Percentiles rank a stretch among this genome's conserved stretches.
Evolutionary conservation across 495 filamentous ascomycete genomes (phyloP).

Genomic region (Aspergillus ellipticus): DNA sequence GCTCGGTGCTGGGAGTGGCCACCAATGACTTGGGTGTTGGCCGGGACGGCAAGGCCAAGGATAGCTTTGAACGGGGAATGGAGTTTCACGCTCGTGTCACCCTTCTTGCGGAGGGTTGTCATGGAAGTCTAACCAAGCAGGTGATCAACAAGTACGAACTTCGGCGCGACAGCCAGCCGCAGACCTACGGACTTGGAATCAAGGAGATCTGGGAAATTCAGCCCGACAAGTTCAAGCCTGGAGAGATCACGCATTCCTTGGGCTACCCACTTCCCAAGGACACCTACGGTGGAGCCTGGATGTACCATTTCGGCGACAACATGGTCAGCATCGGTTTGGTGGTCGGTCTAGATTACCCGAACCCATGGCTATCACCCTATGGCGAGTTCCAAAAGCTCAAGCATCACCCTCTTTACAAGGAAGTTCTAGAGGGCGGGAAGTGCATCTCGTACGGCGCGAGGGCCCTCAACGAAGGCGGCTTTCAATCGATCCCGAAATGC

Average conservation of each 20-base stretch:
- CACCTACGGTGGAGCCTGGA: slow-evolving; percentile 94
- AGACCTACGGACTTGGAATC: slow-evolving; percentile 91
- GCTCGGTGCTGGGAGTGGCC: slow-evolving; percentile 88
- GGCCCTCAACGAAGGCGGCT: slow-evolving; percentile 92
- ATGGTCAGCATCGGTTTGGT: slow-evolving; percentile 92
- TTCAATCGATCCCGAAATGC: slow-evolving; percentile 95
- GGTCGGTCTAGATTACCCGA: slow-evolving; percentile 91
- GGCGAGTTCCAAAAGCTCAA: slow-evolving; percentile 98
- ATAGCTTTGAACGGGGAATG: slow-evolving; percentile 95
- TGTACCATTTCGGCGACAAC: slow-evolving; percentile 99
- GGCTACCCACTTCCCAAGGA: slow-evolving; percentile 85
- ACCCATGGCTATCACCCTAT: slow-evolving; percentile 95
- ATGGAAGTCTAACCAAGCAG: slow-evolving; percentile 94
- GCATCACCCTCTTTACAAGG: slow-evolving; percentile 84
- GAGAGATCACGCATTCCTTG: slow-evolving; percentile 85
- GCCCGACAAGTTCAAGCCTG: slow-evolving; percentile 86
- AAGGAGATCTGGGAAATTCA: slow-evolving; percentile 98
- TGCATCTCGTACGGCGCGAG: slow-evolving; percentile 96
- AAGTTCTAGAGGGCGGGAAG: slow-evolving; percentile 85
- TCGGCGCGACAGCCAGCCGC: slow-evolving; percentile 79
- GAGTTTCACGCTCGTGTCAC: slow-evolving; percentile 95
- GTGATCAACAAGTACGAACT: slow-evolving; percentile 94
- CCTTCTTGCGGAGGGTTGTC: slow-evolving; percentile 93
- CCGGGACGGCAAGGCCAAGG: slow-evolving; percentile 78
- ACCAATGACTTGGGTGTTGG: slow-evolving; percentile 91